Evolutionary conservation across 1,284 basidiomycete species (phyloP).

Genomic region (Papiliotrema laurentii): DNA sequence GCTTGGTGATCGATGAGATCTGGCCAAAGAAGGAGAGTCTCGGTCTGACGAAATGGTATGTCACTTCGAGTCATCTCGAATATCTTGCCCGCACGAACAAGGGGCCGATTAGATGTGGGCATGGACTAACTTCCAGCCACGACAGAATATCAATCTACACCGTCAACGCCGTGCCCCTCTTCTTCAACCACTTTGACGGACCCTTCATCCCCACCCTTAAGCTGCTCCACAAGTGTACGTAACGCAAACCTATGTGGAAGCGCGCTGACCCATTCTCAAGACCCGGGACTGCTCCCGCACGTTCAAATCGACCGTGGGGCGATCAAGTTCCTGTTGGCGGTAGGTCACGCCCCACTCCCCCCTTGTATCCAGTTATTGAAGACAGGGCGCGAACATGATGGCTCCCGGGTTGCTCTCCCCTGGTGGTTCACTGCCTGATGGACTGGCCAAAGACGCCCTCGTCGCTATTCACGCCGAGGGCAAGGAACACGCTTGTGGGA

Average conservation of each 20-base stretch:
- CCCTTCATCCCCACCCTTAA: constrained; percentile 84
- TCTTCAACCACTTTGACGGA: constrained; percentile 97
- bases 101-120: not conserved
- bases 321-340: constrained; percentile 88
- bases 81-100: too few relatives aligned
- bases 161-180: constrained; percentile 76
- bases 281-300: constrained; percentile 82
- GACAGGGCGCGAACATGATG: constrained; percentile 85
- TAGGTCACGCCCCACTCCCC: too few relatives aligned
- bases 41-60: constrained; percentile 90
- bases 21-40: constrained; percentile 99
- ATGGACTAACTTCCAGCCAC: constrained; percentile 57
- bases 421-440: constrained; percentile 82
- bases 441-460: constrained; percentile 63
- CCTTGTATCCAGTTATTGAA: not conserved
- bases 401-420: constrained; percentile 90
- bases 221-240: constrained; percentile 84
- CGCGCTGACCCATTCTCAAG: constrained; percentile 49
- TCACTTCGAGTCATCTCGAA: constrained; percentile 20
- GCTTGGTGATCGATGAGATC: constrained; percentile 69
- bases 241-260: too few relatives aligned
- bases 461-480: constrained; percentile 92
- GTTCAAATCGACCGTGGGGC: constrained; percentile 94
- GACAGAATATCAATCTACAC: constrained; percentile 93
- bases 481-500: constrained; percentile 87